phyloP scores from a whole-genome alignment of 352 stramenopile species.

The Poterioochromonas sp. region DNA sequence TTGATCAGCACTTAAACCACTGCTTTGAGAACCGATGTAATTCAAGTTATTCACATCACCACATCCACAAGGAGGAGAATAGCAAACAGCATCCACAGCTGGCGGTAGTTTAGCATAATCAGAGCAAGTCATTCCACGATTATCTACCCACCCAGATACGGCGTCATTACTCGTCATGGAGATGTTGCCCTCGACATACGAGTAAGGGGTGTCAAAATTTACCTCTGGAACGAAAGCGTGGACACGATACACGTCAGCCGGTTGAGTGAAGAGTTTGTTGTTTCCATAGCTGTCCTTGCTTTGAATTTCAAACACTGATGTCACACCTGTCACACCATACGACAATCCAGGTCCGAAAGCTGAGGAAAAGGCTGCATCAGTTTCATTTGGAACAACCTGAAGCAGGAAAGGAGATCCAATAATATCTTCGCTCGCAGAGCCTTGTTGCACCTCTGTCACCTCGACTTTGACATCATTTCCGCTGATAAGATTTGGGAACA shows the following conservation, averaged over 20 bases:
- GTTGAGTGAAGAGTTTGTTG: conserved; percentile 49
- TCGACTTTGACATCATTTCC: conserved; percentile 48
- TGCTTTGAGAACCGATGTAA: neutral
- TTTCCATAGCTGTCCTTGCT: conserved; percentile 82
- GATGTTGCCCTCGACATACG: conserved; percentile 51
- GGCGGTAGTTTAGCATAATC: neutral
- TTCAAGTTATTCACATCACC: neutral
- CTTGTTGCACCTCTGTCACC: conserved; percentile 47
- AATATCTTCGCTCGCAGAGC: conserved; percentile 49
- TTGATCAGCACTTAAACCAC: conserved; percentile 1
- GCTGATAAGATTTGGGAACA: conserved; percentile 45
- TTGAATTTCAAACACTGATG: conserved; percentile 80
- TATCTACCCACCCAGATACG: neutral
- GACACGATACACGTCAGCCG: conserved; percentile 34
- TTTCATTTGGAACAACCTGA: conserved; percentile 52
- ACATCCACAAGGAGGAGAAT: neutral
- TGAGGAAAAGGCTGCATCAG: conserved; percentile 46
- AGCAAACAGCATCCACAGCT: neutral
- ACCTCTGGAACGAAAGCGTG: neutral
- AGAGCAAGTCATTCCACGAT: neutral
- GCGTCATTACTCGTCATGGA: conserved; percentile 34
- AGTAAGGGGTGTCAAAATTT: conserved; percentile 24
- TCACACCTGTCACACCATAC: conserved; percentile 68
- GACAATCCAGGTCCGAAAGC: conserved; percentile 64
- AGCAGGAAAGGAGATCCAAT: conserved; percentile 70